phyloP scores from a whole-genome alignment of 1,284 basidiomycete species.

The Leucoagaricus sp. region DNA sequence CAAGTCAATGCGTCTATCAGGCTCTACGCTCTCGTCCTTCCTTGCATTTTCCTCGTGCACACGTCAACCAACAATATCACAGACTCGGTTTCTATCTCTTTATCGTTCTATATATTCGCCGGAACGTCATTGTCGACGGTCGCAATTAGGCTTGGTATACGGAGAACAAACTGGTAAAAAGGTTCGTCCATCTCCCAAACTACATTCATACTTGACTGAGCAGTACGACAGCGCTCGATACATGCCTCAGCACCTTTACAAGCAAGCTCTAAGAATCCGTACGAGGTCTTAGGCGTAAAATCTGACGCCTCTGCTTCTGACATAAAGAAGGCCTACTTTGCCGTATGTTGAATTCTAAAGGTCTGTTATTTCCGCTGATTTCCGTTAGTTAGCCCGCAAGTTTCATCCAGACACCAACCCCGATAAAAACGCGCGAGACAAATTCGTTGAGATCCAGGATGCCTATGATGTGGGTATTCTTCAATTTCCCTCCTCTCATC shows the following conservation, averaged over 20 bases:
- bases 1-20: conserved; percentile 38
- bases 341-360: conserved; percentile 51
- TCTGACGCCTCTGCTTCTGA: conserved; percentile 85
- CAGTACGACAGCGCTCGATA: conserved; percentile 60
- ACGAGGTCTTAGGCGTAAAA: conserved; percentile 86
- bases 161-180: conserved; percentile 6
- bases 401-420: conserved; percentile 98
- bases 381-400: conserved; percentile 87
- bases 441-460: conserved; percentile 95
- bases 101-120: background rate
- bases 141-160: background rate
- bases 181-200: no score
- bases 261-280: conserved; percentile 85
- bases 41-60: conserved; percentile 57
- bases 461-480: conserved; percentile 86
- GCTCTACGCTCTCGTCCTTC: conserved; percentile 56
- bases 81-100: conserved; percentile 41
- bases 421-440: conserved; percentile 87
- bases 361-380: conserved; percentile 16
- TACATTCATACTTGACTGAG: conserved; percentile 1
- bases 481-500: conserved; percentile 17
- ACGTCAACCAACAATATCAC: conserved; percentile 33
- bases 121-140: background rate
- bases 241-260: conserved; percentile 63
- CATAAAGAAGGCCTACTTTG: conserved; percentile 97